Percentiles rank a stretch among this genome's conserved stretches.
Evolutionary conservation across 2,329 filamentous ascomycete species (phyloP).

Genomic region (Mycosphaerella sp.): DNA sequence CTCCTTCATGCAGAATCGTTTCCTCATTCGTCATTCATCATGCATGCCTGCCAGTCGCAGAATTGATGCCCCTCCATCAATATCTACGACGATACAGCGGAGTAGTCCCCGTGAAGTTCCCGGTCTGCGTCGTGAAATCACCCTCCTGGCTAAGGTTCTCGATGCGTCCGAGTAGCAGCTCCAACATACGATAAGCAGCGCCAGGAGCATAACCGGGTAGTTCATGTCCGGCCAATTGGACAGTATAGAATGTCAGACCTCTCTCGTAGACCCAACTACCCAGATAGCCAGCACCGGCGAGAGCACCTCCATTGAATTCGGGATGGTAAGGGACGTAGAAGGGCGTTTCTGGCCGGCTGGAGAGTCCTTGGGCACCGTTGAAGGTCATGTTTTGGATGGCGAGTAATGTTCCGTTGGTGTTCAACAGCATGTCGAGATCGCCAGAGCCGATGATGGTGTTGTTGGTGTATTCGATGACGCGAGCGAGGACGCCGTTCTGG

Average conservation of each 20-base stretch:
- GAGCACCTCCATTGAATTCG: conserved; percentile 32
- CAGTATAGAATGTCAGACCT: conserved; percentile 34
- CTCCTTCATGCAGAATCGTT: too few species aligned
- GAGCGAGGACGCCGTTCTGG: conserved; percentile 13
- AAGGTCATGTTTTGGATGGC: conserved; percentile 52
- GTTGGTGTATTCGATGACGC: conserved; percentile 32
- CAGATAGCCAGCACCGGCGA: conserved; percentile 37
- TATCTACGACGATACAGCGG: neutral
- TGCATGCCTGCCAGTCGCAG: too few species aligned
- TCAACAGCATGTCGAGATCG: conserved; percentile 46
- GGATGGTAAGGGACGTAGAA: conserved; percentile 44
- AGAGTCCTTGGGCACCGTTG: conserved; percentile 46
- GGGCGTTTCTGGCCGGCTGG: conserved; percentile 36
- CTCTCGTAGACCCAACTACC: conserved; percentile 41
- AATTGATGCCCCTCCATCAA: neutral
- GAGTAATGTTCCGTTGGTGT: conserved; percentile 48
- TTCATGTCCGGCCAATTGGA: conserved; percentile 30
- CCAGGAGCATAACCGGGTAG: conserved; percentile 39
- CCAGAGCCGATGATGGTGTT: conserved; percentile 32
- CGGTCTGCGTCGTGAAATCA: neutral
- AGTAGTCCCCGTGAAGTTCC: neutral
- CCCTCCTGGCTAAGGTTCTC: neutral
- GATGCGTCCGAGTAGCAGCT: conserved; percentile 41
- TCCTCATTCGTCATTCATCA: too few species aligned
- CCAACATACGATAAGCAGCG: conserved; percentile 39